Base-by-base conservation (phyloP, 2,329 filamentous ascomycete genomes). In the Zasmidium angulare region DNA sequence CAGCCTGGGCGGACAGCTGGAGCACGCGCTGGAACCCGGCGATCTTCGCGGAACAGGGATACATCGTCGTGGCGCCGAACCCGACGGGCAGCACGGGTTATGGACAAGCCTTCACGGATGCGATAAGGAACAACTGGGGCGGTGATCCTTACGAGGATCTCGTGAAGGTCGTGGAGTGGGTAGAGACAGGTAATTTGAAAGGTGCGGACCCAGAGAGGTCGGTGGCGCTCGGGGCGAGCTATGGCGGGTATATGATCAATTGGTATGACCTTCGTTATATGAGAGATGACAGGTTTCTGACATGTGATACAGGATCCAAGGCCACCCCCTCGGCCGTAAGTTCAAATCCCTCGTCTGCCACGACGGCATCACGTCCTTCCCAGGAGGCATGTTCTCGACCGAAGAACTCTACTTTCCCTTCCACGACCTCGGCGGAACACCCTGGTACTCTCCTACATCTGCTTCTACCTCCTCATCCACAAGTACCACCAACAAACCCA, bases 291-390 rank as follows among this genome's bases (percentile, higher is more conserved):
- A 3, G 11, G 47, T 36, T 36, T 24, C 53, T 52, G 49, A 59
- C 40, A 2, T 43, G 36, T 10, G 12, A 17, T 63, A 68, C 50
- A 69, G 93, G 92, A 91, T 96, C 68, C 91, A 96, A 75, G 93
- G 93, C 4, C 89, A 93, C 63, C 83, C 86, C 0, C 82, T 96
- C 0, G 92, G 91, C n/a, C 86, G 90, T 21, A 86, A 88, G 66
- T 96, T 96, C 83, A 91, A 90, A 75, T 90, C 91, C 0, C 82
- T 96, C 6, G 91, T 96, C n/a, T 93, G 88, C 67, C 70, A 72
- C 50, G 69, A 72, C 55, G 71, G 71, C 56, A 67, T 72, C 31
- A 68, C 69, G 17, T 69, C 61, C 46, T 66, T 66, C 50, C 59
- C 63, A 6, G 65, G 67, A n/a, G 64, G 64, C 22, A 63, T 71